Conservation (phyloP, 768 basidiomycete genomes). For the Amanita muscaria region DNA sequence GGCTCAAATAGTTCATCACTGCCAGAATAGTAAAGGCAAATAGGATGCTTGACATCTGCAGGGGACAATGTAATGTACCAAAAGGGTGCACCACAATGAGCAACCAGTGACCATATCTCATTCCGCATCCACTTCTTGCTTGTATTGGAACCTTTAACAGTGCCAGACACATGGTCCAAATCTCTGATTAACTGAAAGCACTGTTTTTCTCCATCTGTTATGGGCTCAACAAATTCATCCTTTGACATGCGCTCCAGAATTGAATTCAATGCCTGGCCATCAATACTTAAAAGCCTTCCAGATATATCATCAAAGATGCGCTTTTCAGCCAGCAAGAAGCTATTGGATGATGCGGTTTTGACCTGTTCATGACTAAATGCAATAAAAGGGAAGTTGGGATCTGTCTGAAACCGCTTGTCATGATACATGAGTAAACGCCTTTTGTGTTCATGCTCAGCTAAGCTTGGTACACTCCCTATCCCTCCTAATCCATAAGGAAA, state of each 20-base stretch:
- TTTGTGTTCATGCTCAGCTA: slow-evolving; percentile 17
- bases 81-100: slow-evolving; percentile 1
- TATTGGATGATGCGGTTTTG: slow-evolving; percentile 16
- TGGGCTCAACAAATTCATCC: slow-evolving; percentile 18
- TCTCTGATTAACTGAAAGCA: slow-evolving; percentile 27
- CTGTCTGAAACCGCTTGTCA: slow-evolving; percentile 30
- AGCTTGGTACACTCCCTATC: too few species aligned
- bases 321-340: too few species aligned
- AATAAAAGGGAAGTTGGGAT: slow-evolving; percentile 28
- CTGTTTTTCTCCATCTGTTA: slow-evolving; percentile 24
- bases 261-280: slow-evolving; percentile 15
- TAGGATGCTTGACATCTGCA: too few species aligned
- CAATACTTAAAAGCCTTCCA: slow-evolving; percentile 13
- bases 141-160: slow-evolving; percentile 20
- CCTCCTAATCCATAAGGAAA: too few species aligned
- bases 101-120: too few species aligned
- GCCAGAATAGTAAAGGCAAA: too few species aligned
- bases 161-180: slow-evolving; percentile 25
- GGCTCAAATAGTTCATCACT: neutral
- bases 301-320: slow-evolving; percentile 22
- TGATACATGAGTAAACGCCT: slow-evolving; percentile 24
- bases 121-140: slow-evolving; percentile 21
- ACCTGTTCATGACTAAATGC: slow-evolving; percentile 34
- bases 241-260: slow-evolving; percentile 15
- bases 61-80: slow-evolving; percentile 3